Base-by-base conservation (phyloP, 345 rosid species). In the Citrus glauca region DNA sequence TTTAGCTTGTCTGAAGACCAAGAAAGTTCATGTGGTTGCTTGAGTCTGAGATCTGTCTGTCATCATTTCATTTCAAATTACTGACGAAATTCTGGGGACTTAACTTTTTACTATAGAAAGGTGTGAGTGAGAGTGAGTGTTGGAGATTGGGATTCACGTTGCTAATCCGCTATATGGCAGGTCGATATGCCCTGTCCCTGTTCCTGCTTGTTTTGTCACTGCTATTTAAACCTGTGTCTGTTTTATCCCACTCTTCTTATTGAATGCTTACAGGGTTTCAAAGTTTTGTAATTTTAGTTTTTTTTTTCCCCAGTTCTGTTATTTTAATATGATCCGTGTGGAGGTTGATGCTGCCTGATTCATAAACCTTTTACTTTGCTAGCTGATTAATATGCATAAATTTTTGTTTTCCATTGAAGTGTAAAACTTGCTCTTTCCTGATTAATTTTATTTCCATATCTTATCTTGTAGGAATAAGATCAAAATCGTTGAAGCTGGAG, bases 401-500 rank as follows among this genome's bases (percentile, higher is more conserved):
- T 32, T 10, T 50, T 2, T 2, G n/a, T n/a, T 19, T 33, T 27
- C 71, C 20, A 77, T 76, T 76, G 60, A 60, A 72, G 68, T 74
- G 4, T 48, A 69, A 68, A 86, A 71, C 62, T 76, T 82, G 22
- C 66, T 72, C 27, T 62, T 56, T 50, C 2, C 48, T 40, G 33
- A 64, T 70, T 79, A 62, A 65, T 75, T 71, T 69, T 28, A 60
- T 71, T 71, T 38, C 75, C 19, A 62, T 25, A 40, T 79, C 68
- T 38, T 66, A 33, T 82, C 60, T 81, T 85, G 79, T 92, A 96
- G 99, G 87, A 96, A 96, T 73, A 96, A 96, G 85, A 88, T 88
- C 81, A 86, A 82, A 73, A 96, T 96, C 14, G 85, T 96, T 56
- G 91, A 92, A 86, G 97, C 95, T n/a, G 98, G 99, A 33, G 99